Conservation (phyloP, 2,329 filamentous ascomycete genomes). For the Huntiella savannae region DNA sequence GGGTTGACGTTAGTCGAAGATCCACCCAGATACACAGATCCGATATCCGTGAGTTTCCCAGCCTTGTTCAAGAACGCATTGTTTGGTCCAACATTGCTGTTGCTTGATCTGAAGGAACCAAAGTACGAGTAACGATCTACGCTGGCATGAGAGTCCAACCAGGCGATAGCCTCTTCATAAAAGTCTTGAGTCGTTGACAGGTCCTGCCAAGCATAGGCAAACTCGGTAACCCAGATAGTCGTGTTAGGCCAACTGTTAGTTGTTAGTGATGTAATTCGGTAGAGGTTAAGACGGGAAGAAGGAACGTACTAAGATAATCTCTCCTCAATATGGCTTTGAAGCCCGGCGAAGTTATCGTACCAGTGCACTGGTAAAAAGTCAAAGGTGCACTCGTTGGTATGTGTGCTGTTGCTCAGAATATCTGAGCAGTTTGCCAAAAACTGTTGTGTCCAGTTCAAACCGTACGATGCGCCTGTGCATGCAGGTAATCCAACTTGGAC, state of each 20-base stretch:
- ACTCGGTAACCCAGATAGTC: conserved; percentile 64
- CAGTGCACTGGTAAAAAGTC: conserved; percentile 47
- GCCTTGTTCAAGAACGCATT: conserved; percentile 48
- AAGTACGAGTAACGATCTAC: conserved; percentile 58
- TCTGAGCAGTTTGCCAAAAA: conserved; percentile 46
- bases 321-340: conserved; percentile 47
- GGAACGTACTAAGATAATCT: conserved; percentile 19
- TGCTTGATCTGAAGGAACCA: conserved; percentile 49
- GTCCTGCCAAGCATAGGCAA: conserved; percentile 39
- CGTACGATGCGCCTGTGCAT: conserved; percentile 40
- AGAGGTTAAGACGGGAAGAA: too few species aligned
- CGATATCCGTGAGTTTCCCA: conserved; percentile 56
- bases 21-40: conserved; percentile 55
- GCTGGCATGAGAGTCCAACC: conserved; percentile 38
- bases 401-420: conserved; percentile 27
- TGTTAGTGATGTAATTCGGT: neutral
- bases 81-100: conserved; percentile 57
- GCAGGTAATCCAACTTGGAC: conserved; percentile 52
- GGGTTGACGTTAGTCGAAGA: conserved; percentile 23
- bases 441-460: conserved; percentile 46
- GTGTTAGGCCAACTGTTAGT: conserved; percentile 34
- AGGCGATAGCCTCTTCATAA: conserved; percentile 46
- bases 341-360: conserved; percentile 50
- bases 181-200: conserved; percentile 41
- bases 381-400: conserved; percentile 35